Evolutionary conservation across 179 eudicot species (phyloP), one percentile per base, ranked within the genome.

Genomic region (Amaranthus tricolor): DNA sequence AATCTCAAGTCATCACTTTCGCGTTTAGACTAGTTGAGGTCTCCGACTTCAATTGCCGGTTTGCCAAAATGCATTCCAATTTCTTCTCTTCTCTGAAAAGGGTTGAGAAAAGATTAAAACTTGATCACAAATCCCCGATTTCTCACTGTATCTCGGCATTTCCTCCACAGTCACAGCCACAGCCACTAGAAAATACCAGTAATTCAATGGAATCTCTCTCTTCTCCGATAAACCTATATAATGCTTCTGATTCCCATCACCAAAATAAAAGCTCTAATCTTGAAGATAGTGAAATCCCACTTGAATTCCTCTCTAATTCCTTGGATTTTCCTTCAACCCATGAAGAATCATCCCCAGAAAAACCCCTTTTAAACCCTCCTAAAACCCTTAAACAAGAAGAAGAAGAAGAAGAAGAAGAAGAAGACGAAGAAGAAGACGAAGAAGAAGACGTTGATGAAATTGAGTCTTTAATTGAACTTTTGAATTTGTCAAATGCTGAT

Each of bases 91-190:
- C 69, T 12, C 72, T 24, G n/a, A 60, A 74, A 50, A 85, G 87
- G 89, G 90, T 91, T 31, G 97, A 93, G 77, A 93, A 88, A 85
- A 89, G 98, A 57, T 73, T 93, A 79, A 89, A 88, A 80, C 81
- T 87, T 58, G 98, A 68, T 51, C 47, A 93, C 44, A 79, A 62
- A 66, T 79, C 81, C 4, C 45, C 85, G 14, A 49, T 55, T 5
- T 9, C 81, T 69, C 43, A 56, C 13, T 31, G 7, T 64, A 31
- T 31, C 40, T 14, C 54, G 2, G 40, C 9, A 59, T 13, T 12
- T 31, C 81, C 81, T 12, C 50, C 62, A 6, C 20, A 68, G 2
- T 68, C 76, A 8, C 48, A 58, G 7, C 72, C 58, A 61, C 72
- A 59, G 21, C 56, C 74, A 50, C 62, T 71, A 21, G 48, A 63